Conservation (phyloP, 345 rosid species). For the Pugionium cornutum region DNA sequence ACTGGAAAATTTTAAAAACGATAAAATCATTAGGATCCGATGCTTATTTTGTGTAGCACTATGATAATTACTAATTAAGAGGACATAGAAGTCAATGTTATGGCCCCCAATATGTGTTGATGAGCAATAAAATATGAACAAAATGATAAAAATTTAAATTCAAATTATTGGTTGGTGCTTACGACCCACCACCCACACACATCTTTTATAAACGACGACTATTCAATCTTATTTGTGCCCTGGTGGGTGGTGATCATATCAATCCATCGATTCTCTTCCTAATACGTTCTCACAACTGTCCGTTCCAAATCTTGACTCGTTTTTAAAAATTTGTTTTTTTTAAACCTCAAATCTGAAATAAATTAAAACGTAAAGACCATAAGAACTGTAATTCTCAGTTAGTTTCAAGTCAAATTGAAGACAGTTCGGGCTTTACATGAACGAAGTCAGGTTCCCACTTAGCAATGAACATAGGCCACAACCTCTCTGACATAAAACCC, state of each 20-base stretch:
- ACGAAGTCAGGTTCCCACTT: no score
- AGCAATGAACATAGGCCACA: no score
- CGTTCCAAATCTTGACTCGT: background rate
- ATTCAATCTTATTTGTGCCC: slow-evolving; percentile 36
- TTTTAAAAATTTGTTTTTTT: background rate
- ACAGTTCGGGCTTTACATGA: no score
- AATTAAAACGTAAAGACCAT: no score
- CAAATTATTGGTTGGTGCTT: slow-evolving; percentile 41
- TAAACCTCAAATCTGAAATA: background rate
- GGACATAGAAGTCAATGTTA: slow-evolving; percentile 37
- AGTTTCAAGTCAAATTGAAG: no score
- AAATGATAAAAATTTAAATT: slow-evolving; percentile 18
- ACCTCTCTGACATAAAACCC: no score
- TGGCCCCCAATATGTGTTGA: slow-evolving; percentile 35
- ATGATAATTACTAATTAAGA: slow-evolving; percentile 18
- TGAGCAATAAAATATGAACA: slow-evolving; percentile 23
- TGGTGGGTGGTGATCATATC: slow-evolving; percentile 26
- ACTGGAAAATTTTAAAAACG: background rate
- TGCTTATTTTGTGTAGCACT: slow-evolving; percentile 38
- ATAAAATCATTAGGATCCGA: slow-evolving; percentile 36
- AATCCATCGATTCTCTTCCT: background rate
- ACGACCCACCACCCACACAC: slow-evolving; percentile 45
- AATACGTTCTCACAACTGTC: slow-evolving; percentile 1
- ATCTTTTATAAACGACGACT: slow-evolving; percentile 37
- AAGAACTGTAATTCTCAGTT: no score